Base-by-base conservation (phyloP, 2,329 filamentous ascomycete genomes). In the Talaromyces verruculosus region DNA sequence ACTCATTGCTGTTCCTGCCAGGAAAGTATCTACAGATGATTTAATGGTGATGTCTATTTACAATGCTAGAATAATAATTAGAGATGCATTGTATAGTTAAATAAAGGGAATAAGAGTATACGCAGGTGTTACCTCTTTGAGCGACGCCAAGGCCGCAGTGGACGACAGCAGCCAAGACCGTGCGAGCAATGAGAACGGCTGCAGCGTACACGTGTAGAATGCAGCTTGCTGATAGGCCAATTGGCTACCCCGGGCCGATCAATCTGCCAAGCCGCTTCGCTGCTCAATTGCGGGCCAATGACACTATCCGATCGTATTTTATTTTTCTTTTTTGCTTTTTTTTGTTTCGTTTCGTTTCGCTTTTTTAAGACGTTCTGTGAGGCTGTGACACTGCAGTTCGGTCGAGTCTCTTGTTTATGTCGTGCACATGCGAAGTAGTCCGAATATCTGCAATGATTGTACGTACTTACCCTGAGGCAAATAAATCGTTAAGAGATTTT, bases 171-270 rank as follows among this genome's bases (percentile, higher is more conserved):
- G 55, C 55, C 55, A 58, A 58, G 35, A 59, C 30, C 1, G 3
- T 11, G 15, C 22, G 30, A 64, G 61, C 61, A 63, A 65, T 65
- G 53, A 43, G 10, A 59, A 35, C 53, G 17, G 55, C 2, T 2
- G 19, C 2, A 10, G 41, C 22, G n/a, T 41, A 49, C 63, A 64
- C 63, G 63, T 64, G 53, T 51, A 19, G 28, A 3, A 39, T 10
- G 1, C 0, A 13, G 17, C 19, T 3, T 13, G 4, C 39, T 60
- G 30, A 65, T 65, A 60, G 63, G 63, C 53, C 28, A 45, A 57
- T 25, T 5, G 25, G 2, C 53, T 30, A 25, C 63, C 39, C 53
- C 63, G 55, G 55, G 41, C 19, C 37, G 41, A 59, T 65, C 55
- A 19, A 17, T 30, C 22, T 33, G 25, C 61, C 61, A 58, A 35